Base-by-base conservation (phyloP, 2,329 filamentous ascomycete genomes). In the Ceratocystis destructans region DNA sequence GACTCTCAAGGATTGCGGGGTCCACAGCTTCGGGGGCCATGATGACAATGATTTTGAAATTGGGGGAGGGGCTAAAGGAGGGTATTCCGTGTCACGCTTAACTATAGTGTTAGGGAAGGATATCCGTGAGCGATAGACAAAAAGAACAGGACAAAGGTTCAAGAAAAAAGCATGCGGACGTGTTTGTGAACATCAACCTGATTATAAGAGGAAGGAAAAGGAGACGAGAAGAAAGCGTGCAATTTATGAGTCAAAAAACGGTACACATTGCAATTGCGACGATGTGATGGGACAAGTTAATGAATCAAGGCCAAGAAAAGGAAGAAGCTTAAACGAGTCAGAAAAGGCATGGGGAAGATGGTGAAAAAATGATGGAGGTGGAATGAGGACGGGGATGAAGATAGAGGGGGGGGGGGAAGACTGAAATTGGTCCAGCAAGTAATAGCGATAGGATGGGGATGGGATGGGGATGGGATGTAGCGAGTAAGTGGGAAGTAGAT, bases 1-100 rank as follows among this genome's bases (percentile, higher is more conserved):
- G 79, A 7, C 86, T 83, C 66, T 80, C 73, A 17, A 83, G 73
- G 48, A 90, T 83, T 31, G 85, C 84, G 1, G 82, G 73, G 72
- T 91, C 87, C 50, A 89, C 77, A n/a, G 64, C 63, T 63, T 68
- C 66, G 64, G 66, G 66, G 31, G 66, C 66, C 66, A 68, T 68
- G 25, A 59, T 59, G 55, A 59, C 15, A 31, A 17, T 5, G 17
- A 37, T 37, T 59, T 15, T n/a, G 28, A 57, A 28, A 28, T 5
- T 55, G 5, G 4, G 8, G 53, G 20, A 31, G n/a, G n/a, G 53
- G 53, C 50, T 55, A 22, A 5, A 8, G 53, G 10, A 31, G n/a
- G n/a, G 48, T 12, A 10, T 7, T 57, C 31, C 17, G 53, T 57
- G 22, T 31, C 22, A 15, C 28, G 37, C 37, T 41, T 28, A 57